phyloP scores from a whole-genome alignment of 192 early-diverging fungal species.

The Backusella parvicylindrica region DNA sequence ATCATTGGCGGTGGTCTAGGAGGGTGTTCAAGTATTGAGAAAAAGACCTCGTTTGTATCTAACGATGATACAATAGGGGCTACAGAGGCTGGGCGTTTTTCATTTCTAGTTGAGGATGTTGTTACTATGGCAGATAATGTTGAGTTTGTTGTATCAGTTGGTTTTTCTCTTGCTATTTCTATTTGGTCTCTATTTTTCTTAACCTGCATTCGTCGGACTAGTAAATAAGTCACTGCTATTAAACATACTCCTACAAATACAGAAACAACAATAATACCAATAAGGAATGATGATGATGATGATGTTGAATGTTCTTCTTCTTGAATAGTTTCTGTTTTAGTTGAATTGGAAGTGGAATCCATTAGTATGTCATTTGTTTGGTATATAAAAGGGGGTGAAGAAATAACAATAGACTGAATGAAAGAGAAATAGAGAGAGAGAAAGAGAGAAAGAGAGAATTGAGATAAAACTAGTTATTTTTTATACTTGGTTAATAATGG shows the following conservation, averaged over 20 bases:
- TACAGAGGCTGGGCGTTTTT: neutral
- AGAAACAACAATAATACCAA: constrained; percentile 10
- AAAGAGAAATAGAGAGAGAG: neutral
- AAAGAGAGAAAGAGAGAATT: neutral
- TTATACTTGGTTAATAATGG: neutral
- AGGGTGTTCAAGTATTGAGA: constrained; percentile 12
- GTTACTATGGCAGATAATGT: neutral
- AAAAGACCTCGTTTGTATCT: constrained; percentile 9
- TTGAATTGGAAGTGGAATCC: neutral
- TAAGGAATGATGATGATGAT: neutral
- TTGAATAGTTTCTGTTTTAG: neutral
- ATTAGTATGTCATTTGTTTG: neutral
- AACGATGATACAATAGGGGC: neutral
- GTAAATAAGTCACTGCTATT: neutral
- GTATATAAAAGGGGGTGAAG: neutral
- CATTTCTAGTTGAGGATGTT: neutral
- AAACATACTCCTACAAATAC: constrained; percentile 5
- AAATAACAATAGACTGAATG: neutral
- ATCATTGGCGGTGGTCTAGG: constrained; percentile 2
- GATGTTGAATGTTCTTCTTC: neutral
- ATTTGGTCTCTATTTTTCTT: neutral
- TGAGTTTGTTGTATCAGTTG: neutral
- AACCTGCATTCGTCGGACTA: constrained; percentile 3
- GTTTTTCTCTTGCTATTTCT: neutral
- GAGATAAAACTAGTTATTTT: neutral